A percentile compares a stretch with the other conserved stretches of the same genome.
phyloP scores from a whole-genome alignment of 441 rosid genomes.

The Gossypium davidsonii region DNA sequence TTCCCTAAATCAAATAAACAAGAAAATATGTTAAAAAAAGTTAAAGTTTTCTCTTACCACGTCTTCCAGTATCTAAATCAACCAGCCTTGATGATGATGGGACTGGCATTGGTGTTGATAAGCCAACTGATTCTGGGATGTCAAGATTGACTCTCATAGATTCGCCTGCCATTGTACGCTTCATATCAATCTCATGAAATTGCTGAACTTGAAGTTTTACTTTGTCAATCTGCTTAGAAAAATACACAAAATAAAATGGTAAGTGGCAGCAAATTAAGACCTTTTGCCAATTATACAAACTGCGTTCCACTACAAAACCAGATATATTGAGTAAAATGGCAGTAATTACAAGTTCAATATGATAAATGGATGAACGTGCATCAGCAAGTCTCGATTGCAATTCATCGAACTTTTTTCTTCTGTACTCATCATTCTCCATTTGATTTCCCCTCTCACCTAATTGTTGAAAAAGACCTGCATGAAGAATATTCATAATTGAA shows the following conservation, averaged over 20 bases:
- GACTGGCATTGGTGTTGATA: constrained; percentile 43
- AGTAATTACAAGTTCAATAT: constrained; percentile 61
- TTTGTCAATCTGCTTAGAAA: constrained; percentile 53
- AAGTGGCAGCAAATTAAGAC: not conserved
- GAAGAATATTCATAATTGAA: constrained; percentile 10
- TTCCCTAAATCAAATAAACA: constrained; percentile 1
- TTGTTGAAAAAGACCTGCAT: constrained; percentile 58
- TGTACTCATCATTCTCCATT: constrained; percentile 87
- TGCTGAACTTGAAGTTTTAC: constrained; percentile 48
- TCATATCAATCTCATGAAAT: constrained; percentile 33
- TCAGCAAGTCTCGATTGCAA: constrained; percentile 77
- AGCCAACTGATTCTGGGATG: constrained; percentile 84
- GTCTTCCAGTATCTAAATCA: constrained; percentile 60
- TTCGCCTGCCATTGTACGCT: constrained; percentile 34
- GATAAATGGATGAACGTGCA: constrained; percentile 78
- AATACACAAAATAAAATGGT: constrained; percentile 7
- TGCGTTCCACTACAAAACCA: not conserved
- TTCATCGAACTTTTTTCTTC: constrained; percentile 60
- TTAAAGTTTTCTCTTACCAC: constrained; percentile 61
- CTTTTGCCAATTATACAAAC: not conserved
- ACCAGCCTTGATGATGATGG: constrained; percentile 51
- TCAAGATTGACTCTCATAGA: constrained; percentile 61
- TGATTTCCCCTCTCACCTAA: constrained; percentile 74
- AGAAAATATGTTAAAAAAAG: not conserved
- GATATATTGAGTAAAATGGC: not conserved